Percentiles rank a stretch among this genome's conserved stretches.
These are phyloP conservation scores for Sarcomyxa edulis DNA, from an alignment of 768 basidiomycete genomes.

Conservation along the genomic window DNA sequence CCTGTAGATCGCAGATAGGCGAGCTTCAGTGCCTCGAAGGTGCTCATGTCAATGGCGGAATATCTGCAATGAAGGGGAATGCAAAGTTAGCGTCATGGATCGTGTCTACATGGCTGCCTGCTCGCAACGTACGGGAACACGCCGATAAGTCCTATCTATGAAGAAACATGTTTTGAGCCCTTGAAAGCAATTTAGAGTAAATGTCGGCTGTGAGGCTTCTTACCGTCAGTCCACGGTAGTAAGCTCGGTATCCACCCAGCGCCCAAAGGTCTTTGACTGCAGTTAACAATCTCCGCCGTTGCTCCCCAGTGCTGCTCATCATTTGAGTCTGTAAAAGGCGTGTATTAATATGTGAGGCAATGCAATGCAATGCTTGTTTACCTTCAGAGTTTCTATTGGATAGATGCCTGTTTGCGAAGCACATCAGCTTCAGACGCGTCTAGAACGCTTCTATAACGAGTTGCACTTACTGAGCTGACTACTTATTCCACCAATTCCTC, in stretches of 20 bases:
- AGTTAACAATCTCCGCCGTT: slow-evolving; percentile 49
- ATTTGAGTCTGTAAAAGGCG: slow-evolving; percentile 69
- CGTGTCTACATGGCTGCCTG: no score
- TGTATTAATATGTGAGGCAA: slow-evolving; percentile 13
- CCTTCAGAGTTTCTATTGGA: slow-evolving; percentile 95
- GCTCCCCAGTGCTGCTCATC: slow-evolving; percentile 78
- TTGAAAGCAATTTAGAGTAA: slow-evolving; percentile 3
- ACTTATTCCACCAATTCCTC: slow-evolving; percentile 92
- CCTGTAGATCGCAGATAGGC: slow-evolving; percentile 84
- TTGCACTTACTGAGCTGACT: slow-evolving; percentile 78
- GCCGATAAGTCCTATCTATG: slow-evolving; percentile 87
- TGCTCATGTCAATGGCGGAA: slow-evolving; percentile 96
- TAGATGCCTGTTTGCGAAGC: slow-evolving; percentile 67
- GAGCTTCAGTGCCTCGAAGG: slow-evolving; percentile 93
- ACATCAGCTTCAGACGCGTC: slow-evolving; percentile 13
- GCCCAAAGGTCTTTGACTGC: slow-evolving; percentile 75
- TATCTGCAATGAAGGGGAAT: slow-evolving; percentile 41
- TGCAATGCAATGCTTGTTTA: slow-evolving; percentile 18
- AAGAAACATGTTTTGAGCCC: slow-evolving; percentile 6
- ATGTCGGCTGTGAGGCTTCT: no score
- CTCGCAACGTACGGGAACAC: slow-evolving; percentile 86
- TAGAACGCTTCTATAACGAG: slow-evolving; percentile 6
- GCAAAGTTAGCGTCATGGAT: background rate
- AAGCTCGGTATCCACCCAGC: slow-evolving; percentile 75
- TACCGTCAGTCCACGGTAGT: slow-evolving; percentile 88